A percentile compares a stretch with the other conserved stretches of the same genome.
These are phyloP conservation scores for Boeremia lycopersici DNA, from an alignment of 2,329 filamentous ascomycete species.

Conservation along the genomic window DNA sequence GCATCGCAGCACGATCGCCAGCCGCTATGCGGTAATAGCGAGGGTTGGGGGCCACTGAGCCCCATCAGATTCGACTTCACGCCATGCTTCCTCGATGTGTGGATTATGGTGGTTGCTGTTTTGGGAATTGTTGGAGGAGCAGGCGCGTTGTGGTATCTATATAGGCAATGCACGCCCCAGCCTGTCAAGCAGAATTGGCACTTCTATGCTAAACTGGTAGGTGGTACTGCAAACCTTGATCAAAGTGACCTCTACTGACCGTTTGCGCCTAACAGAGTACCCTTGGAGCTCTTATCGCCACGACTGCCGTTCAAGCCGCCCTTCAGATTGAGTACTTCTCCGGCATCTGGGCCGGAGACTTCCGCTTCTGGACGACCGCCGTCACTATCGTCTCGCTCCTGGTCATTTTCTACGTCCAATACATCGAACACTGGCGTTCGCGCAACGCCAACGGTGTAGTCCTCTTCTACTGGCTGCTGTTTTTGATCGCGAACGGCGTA, in stretches of 20 bases:
- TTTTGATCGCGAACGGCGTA: slow-evolving; percentile 76
- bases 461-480: slow-evolving; percentile 89
- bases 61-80: slow-evolving; percentile 90
- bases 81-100: slow-evolving; percentile 94
- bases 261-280: slow-evolving; percentile 55
- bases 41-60: slow-evolving; percentile 96
- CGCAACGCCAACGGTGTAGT: slow-evolving; percentile 86
- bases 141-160: slow-evolving; percentile 78
- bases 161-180: slow-evolving; percentile 70
- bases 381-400: slow-evolving; percentile 73
- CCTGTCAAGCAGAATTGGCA: slow-evolving; percentile 83
- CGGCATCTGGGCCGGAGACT: slow-evolving; percentile 76
- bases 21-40: slow-evolving; percentile 82
- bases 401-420: slow-evolving; percentile 80
- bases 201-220: slow-evolving; percentile 90
- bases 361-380: slow-evolving; percentile 82
- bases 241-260: neutral
- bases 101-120: slow-evolving; percentile 76
- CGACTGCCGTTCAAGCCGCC: slow-evolving; percentile 72
- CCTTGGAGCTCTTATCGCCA: slow-evolving; percentile 69
- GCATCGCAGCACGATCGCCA: slow-evolving; percentile 57
- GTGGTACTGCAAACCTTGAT: neutral
- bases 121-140: slow-evolving; percentile 81
- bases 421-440: slow-evolving; percentile 82
- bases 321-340: slow-evolving; percentile 76